Percentiles rank a stretch among this genome's conserved stretches.
Evolutionary conservation across 2,329 filamentous ascomycete species (phyloP).

Genomic region (Colletotrichum gigasporum): DNA sequence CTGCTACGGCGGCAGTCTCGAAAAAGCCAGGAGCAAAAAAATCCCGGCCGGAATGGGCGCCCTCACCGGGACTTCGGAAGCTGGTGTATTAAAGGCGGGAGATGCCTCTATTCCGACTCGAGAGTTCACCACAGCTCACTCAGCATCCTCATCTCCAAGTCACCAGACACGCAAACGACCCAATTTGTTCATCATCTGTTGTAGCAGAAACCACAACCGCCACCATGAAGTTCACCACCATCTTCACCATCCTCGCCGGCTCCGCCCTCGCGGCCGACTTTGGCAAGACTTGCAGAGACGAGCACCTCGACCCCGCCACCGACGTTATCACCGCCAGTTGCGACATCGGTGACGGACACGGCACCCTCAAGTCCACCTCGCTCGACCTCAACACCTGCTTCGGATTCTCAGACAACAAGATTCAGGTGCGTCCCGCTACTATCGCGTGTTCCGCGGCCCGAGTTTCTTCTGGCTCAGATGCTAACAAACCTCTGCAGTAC

Average conservation of each 20-base stretch:
- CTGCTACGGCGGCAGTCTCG: neutral
- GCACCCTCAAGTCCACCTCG: constrained; percentile 10
- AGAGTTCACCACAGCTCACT: too few species aligned
- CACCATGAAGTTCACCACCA: neutral
- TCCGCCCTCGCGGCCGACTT: constrained; percentile 11
- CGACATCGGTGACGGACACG: constrained; percentile 21
- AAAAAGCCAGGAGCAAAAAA: neutral
- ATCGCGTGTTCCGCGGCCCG: too few species aligned
- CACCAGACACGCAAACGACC: neutral
- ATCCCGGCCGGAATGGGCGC: neutral
- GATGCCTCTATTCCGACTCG: neutral
- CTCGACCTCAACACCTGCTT: constrained; percentile 26
- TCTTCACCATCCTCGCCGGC: neutral
- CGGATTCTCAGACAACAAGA: constrained; percentile 3
- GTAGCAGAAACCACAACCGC: neutral
- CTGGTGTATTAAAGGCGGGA: neutral
- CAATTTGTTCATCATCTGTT: too few species aligned
- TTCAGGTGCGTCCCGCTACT: constrained; percentile 22
- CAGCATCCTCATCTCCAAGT: neutral
- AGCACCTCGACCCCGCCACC: constrained; percentile 15
- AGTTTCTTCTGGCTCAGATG: too few species aligned
- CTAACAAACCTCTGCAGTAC: constrained; percentile 1
- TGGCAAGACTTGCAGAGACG: constrained; percentile 24
- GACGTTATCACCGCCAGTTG: constrained; percentile 20
- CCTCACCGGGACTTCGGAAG: neutral